phyloP scores from a whole-genome alignment of 2,329 filamentous ascomycete genomes.

The Thelonectria rubi region DNA sequence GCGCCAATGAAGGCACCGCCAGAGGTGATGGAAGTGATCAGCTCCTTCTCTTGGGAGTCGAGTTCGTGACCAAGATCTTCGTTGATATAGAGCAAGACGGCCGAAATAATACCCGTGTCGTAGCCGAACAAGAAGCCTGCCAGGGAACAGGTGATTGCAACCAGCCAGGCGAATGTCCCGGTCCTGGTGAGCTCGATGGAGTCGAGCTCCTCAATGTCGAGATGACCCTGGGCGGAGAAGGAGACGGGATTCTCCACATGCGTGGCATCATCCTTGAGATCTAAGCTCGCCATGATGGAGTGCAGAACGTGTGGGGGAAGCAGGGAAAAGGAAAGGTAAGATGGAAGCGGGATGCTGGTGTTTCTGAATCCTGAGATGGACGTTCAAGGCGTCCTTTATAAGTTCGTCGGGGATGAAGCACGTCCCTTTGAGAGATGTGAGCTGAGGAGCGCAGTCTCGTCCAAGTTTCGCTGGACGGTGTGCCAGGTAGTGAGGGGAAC shows the following conservation, averaged over 20 bases:
- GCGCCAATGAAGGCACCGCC: constrained; percentile 46
- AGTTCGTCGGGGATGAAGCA: constrained; percentile 26
- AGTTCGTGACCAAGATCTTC: constrained; percentile 50
- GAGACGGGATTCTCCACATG: constrained; percentile 33
- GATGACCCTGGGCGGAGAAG: constrained; percentile 30
- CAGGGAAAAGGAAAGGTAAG: neutral
- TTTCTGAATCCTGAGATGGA: constrained; percentile 15
- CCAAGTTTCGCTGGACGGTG: neutral
- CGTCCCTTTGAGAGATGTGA: constrained; percentile 20
- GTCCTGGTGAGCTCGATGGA: constrained; percentile 39
- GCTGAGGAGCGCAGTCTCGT: constrained; percentile 7
- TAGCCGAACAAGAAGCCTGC: constrained; percentile 51
- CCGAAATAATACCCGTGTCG: constrained; percentile 51
- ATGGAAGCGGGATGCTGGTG: constrained; percentile 22
- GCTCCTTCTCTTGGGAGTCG: constrained; percentile 56
- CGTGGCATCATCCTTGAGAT: constrained; percentile 33
- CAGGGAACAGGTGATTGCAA: constrained; percentile 43
- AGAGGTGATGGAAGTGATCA: constrained; percentile 61
- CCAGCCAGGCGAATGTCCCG: constrained; percentile 40
- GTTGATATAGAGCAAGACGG: constrained; percentile 43
- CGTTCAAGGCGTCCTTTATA: constrained; percentile 33
- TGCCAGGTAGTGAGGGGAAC: constrained; percentile 2
- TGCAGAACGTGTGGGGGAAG: constrained; percentile 8
- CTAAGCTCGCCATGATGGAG: constrained; percentile 32
- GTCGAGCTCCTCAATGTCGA: constrained; percentile 38